A percentile compares a stretch with the other conserved stretches of the same genome.
Conservation (phyloP, 2,329 filamentous ascomycete genomes). For the Mycocentrospora acerina region DNA sequence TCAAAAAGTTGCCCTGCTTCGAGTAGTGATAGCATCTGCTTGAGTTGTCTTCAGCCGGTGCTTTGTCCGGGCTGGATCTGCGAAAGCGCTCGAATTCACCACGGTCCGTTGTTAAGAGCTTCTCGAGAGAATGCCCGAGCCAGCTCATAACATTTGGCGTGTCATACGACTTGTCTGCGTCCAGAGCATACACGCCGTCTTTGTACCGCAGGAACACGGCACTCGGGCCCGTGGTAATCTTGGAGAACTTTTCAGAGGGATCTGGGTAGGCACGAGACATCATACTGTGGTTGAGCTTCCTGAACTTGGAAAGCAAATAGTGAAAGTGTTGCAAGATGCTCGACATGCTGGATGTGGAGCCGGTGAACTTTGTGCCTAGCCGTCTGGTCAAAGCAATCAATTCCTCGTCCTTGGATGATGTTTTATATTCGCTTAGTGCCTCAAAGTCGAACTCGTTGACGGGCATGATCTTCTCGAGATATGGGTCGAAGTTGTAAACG, state of each 20-base stretch:
- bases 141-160: constrained; percentile 82
- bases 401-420: constrained; percentile 79
- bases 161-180: constrained; percentile 92
- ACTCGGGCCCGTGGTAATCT: constrained; percentile 66
- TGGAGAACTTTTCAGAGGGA: constrained; percentile 68
- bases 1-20: constrained; percentile 80
- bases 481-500: constrained; percentile 97
- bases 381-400: constrained; percentile 69
- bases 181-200: constrained; percentile 87
- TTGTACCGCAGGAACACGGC: constrained; percentile 81
- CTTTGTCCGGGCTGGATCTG: constrained; percentile 55
- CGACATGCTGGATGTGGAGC: constrained; percentile 97
- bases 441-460: constrained; percentile 90
- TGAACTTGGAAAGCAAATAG: constrained; percentile 83
- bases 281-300: constrained; percentile 65
- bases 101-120: constrained; percentile 80
- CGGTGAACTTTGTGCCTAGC: constrained; percentile 77
- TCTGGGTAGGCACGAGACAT: constrained; percentile 68
- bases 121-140: constrained; percentile 95
- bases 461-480: constrained; percentile 90
- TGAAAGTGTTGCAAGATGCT: constrained; percentile 86
- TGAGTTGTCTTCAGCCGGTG: constrained; percentile 66
- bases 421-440: constrained; percentile 82
- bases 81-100: constrained; percentile 86
- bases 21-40: constrained; percentile 75